These are phyloP conservation scores for Anthostomella pinea DNA, from an alignment of 2,329 filamentous ascomycete genomes.

Conservation along the genomic window DNA sequence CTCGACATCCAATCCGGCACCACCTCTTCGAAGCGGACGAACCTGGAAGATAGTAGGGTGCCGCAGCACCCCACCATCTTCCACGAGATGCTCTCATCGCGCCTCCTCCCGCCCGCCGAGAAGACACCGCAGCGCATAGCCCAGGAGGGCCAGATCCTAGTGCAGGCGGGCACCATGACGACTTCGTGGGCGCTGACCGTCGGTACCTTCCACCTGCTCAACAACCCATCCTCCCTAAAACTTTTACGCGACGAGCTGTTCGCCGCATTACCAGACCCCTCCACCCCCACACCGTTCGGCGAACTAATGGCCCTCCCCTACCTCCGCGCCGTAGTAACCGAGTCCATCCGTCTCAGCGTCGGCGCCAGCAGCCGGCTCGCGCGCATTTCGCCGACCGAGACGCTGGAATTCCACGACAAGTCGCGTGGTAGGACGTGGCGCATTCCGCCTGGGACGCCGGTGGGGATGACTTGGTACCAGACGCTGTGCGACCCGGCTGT, in stretches of 20 bases:
- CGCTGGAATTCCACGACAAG: conserved; percentile 5
- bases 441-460: conserved; percentile 8
- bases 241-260: conserved; percentile 8
- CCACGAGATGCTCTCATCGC: conserved; percentile 5
- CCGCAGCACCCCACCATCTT: conserved; percentile 10
- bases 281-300: no score
- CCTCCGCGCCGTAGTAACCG: no score
- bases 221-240: conserved; percentile 5
- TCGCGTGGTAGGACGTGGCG: conserved; percentile 4
- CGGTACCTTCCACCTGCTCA: conserved; percentile 9
- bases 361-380: conserved; percentile 5
- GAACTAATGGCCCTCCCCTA: no score
- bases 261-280: no score
- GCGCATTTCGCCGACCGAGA: conserved; percentile 7
- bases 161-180: conserved; percentile 11
- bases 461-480: conserved; percentile 12
- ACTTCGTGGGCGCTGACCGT: conserved; percentile 4
- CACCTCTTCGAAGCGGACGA: no score
- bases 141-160: conserved; percentile 6
- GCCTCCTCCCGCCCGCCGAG: conserved; percentile 2
- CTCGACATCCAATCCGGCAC: conserved; percentile 4
- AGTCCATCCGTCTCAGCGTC: conserved; percentile 5
- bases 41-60: conserved; percentile 8
- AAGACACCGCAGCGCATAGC: conserved; percentile 6
- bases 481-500: no score